phyloP scores from a whole-genome alignment of 768 basidiomycete species.

The Termitomyces sp. region DNA sequence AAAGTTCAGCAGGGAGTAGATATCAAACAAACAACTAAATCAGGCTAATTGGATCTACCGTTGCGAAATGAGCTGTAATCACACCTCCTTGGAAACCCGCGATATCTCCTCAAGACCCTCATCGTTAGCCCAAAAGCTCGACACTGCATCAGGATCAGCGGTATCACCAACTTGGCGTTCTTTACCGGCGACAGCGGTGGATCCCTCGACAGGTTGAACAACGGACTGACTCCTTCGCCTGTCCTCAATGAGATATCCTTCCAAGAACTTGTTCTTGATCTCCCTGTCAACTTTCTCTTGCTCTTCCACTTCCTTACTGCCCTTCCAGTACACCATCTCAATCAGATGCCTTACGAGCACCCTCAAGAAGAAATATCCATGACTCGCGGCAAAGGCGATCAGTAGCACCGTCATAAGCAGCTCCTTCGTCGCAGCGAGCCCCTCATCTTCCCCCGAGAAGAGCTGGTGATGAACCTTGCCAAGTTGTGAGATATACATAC shows the following conservation, averaged over 20 bases:
- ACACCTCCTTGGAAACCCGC: conserved; percentile 55
- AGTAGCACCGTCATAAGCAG: conserved; percentile 60
- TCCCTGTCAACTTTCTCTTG: conserved; percentile 49
- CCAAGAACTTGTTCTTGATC: conserved; percentile 35
- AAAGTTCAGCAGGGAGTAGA: too few relatives aligned
- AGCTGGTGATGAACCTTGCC: conserved; percentile 24
- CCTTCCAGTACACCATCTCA: conserved; percentile 73
- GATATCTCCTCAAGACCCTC: conserved; percentile 72
- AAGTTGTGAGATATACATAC: conserved; percentile 13
- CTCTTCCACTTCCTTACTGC: conserved; percentile 59
- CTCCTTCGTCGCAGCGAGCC: conserved; percentile 36
- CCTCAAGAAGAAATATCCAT: conserved; percentile 73
- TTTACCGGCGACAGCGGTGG: background rate
- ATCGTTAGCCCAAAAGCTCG: conserved; percentile 63
- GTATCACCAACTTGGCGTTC: conserved; percentile 10
- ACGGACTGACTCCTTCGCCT: conserved; percentile 10
- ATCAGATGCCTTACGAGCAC: conserved; percentile 61
- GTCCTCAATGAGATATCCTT: conserved; percentile 18
- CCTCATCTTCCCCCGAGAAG: conserved; percentile 11
- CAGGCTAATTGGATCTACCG: too few relatives aligned
- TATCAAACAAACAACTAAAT: too few relatives aligned
- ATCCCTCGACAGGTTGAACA: conserved; percentile 14
- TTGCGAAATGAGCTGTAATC: too few relatives aligned
- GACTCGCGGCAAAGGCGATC: conserved; percentile 79
- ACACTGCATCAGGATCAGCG: conserved; percentile 20